Evolutionary conservation across 2,329 filamentous ascomycete genomes (phyloP).

Genomic region (Diatrype stigma): DNA sequence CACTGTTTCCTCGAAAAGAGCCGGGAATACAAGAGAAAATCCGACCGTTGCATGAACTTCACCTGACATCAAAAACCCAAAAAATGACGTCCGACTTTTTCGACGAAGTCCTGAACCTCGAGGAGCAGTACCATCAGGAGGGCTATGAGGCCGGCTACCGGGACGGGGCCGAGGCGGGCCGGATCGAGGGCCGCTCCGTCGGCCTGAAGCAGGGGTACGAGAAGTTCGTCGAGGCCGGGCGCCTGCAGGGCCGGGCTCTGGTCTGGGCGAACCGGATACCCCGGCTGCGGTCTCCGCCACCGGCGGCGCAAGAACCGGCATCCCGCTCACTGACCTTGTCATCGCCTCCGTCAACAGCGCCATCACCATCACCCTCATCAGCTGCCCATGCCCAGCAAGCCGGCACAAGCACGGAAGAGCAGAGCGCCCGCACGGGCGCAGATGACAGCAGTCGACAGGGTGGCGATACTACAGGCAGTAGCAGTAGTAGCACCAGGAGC

Average conservation of each 20-base stretch:
- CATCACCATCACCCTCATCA: constrained; percentile 1
- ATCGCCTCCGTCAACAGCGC: constrained; percentile 1
- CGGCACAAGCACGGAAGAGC: too few relatives aligned
- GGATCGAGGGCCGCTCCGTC: constrained; percentile 83
- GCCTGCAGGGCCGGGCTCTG: constrained; percentile 70
- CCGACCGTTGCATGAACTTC: too few relatives aligned
- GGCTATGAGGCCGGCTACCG: constrained; percentile 71
- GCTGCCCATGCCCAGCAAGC: too few relatives aligned
- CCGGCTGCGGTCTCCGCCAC: constrained; percentile 10
- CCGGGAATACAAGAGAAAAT: too few relatives aligned
- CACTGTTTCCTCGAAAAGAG: too few relatives aligned
- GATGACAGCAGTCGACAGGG: too few relatives aligned
- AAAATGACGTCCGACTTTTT: constrained; percentile 40
- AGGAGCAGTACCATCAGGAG: constrained; percentile 72
- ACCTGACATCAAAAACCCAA: too few relatives aligned
- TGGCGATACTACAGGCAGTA: too few relatives aligned
- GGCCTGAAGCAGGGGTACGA: constrained; percentile 91
- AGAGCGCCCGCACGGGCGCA: too few relatives aligned
- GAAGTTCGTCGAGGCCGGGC: constrained; percentile 80
- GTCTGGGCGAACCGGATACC: constrained; percentile 78
- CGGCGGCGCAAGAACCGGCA: neutral
- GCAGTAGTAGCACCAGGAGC: neutral
- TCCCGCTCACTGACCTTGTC: neutral
- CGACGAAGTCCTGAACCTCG: constrained; percentile 55
- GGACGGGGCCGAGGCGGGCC: constrained; percentile 75